A percentile compares a stretch with the other conserved stretches of the same genome.
phyloP scores from a whole-genome alignment of 73 alveolate genomes.

The Tetrahymena elliotti region DNA sequence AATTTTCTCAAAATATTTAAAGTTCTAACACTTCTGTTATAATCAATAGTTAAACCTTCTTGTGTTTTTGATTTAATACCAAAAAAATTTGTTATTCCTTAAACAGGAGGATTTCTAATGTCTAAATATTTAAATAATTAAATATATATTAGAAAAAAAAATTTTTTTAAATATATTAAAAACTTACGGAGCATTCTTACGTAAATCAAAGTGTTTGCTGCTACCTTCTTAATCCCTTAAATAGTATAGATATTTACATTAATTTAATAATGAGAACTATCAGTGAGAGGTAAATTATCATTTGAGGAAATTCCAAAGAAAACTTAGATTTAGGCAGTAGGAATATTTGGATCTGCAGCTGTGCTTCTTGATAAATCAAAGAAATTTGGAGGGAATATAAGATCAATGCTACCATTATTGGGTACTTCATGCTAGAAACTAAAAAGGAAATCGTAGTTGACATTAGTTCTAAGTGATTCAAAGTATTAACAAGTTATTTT shows the following conservation, averaged over 20 bases:
- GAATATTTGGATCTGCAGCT: neutral
- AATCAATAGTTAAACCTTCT: conserved; percentile 13
- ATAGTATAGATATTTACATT: neutral
- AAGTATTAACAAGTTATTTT: neutral
- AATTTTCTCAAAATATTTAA: conserved; percentile 1
- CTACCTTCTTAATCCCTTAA: neutral
- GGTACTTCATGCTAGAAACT: neutral
- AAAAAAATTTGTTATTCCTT: conserved; percentile 26
- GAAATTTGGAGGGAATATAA: neutral
- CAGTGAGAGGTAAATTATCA: neutral
- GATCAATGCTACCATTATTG: neutral
- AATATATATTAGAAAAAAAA: neutral
- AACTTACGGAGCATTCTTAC: neutral
- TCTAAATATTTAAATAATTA: neutral
- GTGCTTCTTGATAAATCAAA: neutral
- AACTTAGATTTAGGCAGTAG: neutral
- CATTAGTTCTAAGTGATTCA: neutral
- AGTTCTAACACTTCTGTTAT: conserved; percentile 1
- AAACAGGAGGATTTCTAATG: conserved; percentile 27
- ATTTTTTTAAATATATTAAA: neutral
- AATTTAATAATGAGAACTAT: neutral
- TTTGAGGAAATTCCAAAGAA: neutral
- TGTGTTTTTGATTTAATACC: conserved; percentile 8
- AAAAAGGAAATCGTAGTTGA: neutral
- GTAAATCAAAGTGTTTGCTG: neutral